Evolutionary conservation across 1,284 basidiomycete genomes (phyloP).

Genomic region (Rhodotorula sp.): DNA sequence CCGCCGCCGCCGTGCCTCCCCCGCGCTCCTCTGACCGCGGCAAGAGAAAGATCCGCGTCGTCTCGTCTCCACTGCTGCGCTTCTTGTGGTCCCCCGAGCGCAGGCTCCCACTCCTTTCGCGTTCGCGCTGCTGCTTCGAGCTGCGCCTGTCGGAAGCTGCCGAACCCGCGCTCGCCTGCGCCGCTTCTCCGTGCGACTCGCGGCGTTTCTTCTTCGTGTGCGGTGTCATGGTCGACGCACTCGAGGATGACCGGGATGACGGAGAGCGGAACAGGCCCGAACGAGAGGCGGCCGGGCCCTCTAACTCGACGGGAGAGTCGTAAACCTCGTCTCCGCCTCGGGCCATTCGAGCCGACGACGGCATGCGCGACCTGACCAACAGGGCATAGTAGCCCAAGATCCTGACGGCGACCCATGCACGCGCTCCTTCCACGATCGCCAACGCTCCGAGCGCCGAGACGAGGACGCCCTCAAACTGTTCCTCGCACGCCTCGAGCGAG

Average conservation of each 20-base stretch:
- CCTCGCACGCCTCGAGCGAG: slow-evolving; percentile 31
- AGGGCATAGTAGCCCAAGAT: slow-evolving; percentile 21
- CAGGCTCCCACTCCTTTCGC: background rate
- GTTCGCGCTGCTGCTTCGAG: background rate
- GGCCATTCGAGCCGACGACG: background rate
- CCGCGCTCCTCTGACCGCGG: slow-evolving; percentile 20
- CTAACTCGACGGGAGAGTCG: slow-evolving; percentile 23
- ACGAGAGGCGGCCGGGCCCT: background rate
- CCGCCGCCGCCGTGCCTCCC: background rate
- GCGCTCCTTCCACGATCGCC: slow-evolving; percentile 10
- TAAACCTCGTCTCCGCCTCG: slow-evolving; percentile 4
- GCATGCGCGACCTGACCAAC: background rate
- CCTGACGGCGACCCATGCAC: slow-evolving; percentile 16
- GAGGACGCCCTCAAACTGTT: slow-evolving; percentile 23
- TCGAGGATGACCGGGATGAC: background rate
- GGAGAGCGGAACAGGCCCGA: background rate
- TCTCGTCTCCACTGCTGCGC: background rate
- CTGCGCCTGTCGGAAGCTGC: background rate
- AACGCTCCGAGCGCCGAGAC: background rate
- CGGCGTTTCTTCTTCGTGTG: slow-evolving; percentile 9
- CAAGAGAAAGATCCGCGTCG: slow-evolving; percentile 23
- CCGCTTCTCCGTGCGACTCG: slow-evolving; percentile 8
- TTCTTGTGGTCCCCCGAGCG: background rate
- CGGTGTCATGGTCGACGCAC: background rate
- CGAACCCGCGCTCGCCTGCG: background rate